These are phyloP conservation scores for Pseudogymnoascus sp. DNA, from an alignment of 2,329 filamentous ascomycete species.

Conservation along the genomic window DNA sequence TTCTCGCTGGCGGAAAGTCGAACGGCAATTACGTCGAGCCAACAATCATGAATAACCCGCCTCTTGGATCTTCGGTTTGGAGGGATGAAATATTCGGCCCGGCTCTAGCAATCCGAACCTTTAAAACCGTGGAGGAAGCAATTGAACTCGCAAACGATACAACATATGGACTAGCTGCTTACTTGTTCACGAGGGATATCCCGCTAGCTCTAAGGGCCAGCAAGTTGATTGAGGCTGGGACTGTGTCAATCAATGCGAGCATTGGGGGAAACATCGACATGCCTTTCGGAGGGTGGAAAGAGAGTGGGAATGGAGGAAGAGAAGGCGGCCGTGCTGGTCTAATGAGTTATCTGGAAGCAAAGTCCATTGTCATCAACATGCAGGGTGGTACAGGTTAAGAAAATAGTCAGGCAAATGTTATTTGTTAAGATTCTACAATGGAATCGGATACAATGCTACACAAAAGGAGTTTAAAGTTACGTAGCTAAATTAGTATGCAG, in stretches of 20 bases:
- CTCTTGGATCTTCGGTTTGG: constrained; percentile 43
- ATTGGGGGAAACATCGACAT: constrained; percentile 15
- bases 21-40: constrained; percentile 64
- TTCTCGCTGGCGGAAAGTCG: constrained; percentile 50
- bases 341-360: background rate
- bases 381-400: background rate
- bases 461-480: background rate
- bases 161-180: constrained; percentile 56
- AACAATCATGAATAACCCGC: constrained; percentile 55
- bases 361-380: background rate
- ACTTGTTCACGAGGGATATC: constrained; percentile 62
- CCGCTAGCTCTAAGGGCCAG: constrained; percentile 59
- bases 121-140: constrained; percentile 59
- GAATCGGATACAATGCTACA: background rate
- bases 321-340: background rate
- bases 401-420: background rate
- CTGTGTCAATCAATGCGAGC: constrained; percentile 63
- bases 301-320: constrained; percentile 62
- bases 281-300: constrained; percentile 70
- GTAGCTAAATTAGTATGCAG: background rate
- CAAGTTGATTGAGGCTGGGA: constrained; percentile 61
- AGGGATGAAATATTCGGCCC: constrained; percentile 61
- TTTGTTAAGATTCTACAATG: background rate
- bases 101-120: constrained; percentile 55
- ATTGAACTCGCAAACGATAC: constrained; percentile 54